Conservation (phyloP, 2,329 filamentous ascomycete species). For the Hypoxylon sp. region DNA sequence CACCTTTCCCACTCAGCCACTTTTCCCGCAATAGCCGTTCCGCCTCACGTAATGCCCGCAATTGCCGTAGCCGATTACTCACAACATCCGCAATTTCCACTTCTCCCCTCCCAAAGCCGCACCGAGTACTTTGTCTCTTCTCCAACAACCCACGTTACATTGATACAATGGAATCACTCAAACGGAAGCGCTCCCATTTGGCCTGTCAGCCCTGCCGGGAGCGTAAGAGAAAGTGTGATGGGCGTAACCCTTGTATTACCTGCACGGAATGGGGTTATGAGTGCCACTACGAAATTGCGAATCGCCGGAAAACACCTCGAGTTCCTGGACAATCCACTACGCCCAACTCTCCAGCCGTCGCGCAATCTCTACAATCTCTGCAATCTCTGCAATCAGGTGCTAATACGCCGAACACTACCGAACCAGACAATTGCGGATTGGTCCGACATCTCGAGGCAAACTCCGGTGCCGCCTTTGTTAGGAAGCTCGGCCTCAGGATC, state of each 20-base stretch:
- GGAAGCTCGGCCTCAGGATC: slow-evolving; percentile 3
- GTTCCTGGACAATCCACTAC: background rate
- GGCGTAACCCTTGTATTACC: slow-evolving; percentile 6
- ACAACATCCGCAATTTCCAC: slow-evolving; percentile 2
- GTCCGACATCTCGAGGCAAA: background rate
- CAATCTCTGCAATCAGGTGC: background rate
- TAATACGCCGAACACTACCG: background rate
- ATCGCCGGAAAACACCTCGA: background rate
- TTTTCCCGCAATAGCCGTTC: background rate
- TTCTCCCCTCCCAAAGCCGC: background rate
- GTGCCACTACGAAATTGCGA: background rate
- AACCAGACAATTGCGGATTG: background rate
- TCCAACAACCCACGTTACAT: background rate
- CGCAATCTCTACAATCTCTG: background rate
- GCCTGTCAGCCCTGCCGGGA: slow-evolving; percentile 9
- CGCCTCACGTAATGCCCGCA: slow-evolving; percentile 1
- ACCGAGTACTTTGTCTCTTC: background rate
- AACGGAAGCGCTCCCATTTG: slow-evolving; percentile 8
- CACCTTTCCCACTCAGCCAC: too few species aligned
- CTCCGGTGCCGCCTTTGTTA: slow-evolving; percentile 2
- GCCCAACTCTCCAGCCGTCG: background rate
- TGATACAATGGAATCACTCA: slow-evolving; percentile 3
- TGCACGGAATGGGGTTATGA: slow-evolving; percentile 15
- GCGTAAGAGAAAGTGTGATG: slow-evolving; percentile 11
- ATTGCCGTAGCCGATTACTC: background rate